Percentiles rank a stretch among this genome's conserved stretches.
These are phyloP conservation scores for Daphne laureola DNA, from an alignment of 441 rosid genomes.

Conservation along the genomic window DNA sequence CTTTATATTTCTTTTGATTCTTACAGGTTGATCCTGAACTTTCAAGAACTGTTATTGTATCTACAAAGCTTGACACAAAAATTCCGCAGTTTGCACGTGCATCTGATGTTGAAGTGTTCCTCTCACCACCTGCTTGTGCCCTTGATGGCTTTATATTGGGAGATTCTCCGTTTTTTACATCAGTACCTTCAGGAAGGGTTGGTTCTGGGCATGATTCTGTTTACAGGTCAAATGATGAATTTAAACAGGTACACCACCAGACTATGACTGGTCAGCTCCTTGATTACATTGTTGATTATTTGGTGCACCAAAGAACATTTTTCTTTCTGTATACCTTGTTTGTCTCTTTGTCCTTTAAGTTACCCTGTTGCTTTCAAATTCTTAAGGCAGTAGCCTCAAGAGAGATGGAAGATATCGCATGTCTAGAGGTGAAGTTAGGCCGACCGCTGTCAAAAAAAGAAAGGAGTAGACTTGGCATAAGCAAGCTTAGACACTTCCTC, in stretches of 20 bases:
- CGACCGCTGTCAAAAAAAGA: conserved; percentile 72
- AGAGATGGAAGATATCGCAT: conserved; percentile 64
- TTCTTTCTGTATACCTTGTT: conserved; percentile 3
- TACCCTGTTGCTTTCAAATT: too few relatives aligned
- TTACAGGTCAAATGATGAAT: conserved; percentile 75
- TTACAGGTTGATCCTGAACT: conserved; percentile 94
- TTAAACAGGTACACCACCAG: conserved; percentile 66
- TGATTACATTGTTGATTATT: conserved; percentile 2
- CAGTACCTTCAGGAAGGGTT: conserved; percentile 98
- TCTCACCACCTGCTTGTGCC: conserved; percentile 78
- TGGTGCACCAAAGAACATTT: conserved; percentile 4
- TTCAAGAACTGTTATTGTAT: conserved; percentile 76
- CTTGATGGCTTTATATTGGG: conserved; percentile 88
- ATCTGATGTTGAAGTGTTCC: conserved; percentile 91
- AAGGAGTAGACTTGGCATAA: conserved; percentile 78
- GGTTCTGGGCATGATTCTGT: conserved; percentile 71
- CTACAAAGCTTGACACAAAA: conserved; percentile 93
- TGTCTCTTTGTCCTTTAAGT: too few relatives aligned
- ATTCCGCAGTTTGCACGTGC: conserved; percentile 90
- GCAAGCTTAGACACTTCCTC: conserved; percentile 77
- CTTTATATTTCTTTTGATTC: conserved; percentile 12
- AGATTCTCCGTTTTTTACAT: conserved; percentile 87
- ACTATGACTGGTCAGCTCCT: conserved; percentile 8
- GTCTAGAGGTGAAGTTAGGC: conserved; percentile 80
- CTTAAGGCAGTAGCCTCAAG: conserved; percentile 60